Conservation (phyloP, 306 rosid genomes). For the Prunus armeniaca region DNA sequence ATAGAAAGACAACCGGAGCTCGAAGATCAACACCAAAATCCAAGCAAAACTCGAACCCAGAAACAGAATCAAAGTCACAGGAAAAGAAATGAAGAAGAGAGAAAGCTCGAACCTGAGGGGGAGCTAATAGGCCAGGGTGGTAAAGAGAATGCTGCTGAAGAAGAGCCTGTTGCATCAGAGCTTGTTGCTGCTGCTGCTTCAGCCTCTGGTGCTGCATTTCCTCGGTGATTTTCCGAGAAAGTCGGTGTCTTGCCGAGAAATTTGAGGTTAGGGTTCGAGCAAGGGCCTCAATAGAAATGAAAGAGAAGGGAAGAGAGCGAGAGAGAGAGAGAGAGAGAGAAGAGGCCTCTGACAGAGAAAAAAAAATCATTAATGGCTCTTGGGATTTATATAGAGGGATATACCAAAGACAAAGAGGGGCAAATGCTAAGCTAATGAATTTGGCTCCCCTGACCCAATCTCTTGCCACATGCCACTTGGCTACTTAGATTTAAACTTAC, state of each 20-base stretch:
- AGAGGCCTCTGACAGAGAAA: constrained; percentile 34
- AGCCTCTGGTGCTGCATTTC: constrained; percentile 97
- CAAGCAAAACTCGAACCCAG: neutral
- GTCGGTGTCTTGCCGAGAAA: constrained; percentile 27
- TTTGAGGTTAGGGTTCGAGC: constrained; percentile 67
- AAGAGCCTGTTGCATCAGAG: constrained; percentile 98
- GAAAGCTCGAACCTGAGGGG: constrained; percentile 73
- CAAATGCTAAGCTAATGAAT: neutral
- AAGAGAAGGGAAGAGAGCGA: neutral
- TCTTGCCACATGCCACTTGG: neutral
- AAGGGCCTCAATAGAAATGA: constrained; percentile 27
- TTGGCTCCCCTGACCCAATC: neutral
- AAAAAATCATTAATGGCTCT: neutral
- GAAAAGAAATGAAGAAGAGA: neutral
- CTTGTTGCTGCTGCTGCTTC: constrained; percentile 93
- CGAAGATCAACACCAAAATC: neutral
- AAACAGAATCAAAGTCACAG: neutral
- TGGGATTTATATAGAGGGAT: neutral
- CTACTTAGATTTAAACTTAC: neutral
- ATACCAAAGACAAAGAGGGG: neutral
- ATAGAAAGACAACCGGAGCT: neutral
- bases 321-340: neutral
- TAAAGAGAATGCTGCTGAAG: constrained; percentile 94
- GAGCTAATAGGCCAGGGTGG: constrained; percentile 94
- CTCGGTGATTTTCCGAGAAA: constrained; percentile 29